Conservation (phyloP, 164 flowering plant genomes). For the Euptelea pleiosperma region DNA sequence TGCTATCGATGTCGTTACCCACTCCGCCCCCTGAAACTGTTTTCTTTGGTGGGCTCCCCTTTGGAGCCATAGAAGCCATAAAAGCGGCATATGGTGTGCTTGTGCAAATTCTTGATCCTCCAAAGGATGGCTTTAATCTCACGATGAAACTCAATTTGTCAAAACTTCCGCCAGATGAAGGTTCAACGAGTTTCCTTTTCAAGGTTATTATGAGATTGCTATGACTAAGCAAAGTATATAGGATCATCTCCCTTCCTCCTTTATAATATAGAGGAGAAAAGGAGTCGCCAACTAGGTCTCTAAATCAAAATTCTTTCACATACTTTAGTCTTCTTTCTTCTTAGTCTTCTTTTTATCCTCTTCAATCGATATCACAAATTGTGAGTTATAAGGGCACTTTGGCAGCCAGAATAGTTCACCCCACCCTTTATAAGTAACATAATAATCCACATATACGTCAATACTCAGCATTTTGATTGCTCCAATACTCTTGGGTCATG, state of each 20-base stretch:
- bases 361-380: neutral
- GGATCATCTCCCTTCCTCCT: neutral
- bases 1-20: slow-evolving; percentile 78
- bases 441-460: no score
- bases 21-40: slow-evolving; percentile 80
- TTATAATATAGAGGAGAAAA: neutral
- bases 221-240: slow-evolving; percentile 5
- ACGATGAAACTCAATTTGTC: slow-evolving; percentile 81
- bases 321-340: neutral
- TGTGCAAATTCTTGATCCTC: slow-evolving; percentile 96
- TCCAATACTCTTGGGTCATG: neutral
- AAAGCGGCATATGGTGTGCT: slow-evolving; percentile 70
- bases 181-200: slow-evolving; percentile 53
- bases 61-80: slow-evolving; percentile 90
- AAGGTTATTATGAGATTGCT: slow-evolving; percentile 49
- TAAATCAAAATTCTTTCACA: neutral
- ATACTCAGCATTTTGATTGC: neutral
- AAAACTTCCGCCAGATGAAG: slow-evolving; percentile 90
- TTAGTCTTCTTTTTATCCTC: neutral
- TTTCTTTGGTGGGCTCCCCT: slow-evolving; percentile 78
- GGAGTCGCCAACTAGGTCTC: neutral
- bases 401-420: no score
- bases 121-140: slow-evolving; percentile 91
- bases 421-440: no score
- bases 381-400: no score